Conservation (phyloP, 1,284 basidiomycete genomes). For the Boletus hoseneyae region DNA sequence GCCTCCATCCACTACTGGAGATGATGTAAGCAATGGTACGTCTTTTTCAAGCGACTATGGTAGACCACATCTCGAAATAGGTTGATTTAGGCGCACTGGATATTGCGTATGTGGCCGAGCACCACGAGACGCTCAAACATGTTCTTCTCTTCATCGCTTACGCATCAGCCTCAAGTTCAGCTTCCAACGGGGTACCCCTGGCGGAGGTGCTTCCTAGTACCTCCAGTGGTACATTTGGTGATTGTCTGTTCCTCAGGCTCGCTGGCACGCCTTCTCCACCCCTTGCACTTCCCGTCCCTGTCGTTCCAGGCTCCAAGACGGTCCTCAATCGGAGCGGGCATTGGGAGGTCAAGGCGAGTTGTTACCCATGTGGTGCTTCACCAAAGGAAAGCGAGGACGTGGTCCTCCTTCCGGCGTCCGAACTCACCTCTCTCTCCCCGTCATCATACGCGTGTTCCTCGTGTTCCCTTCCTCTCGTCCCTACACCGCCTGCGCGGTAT, state of each 20-base stretch:
- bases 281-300: conserved; percentile 64
- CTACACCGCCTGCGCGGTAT: conserved; percentile 51
- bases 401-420: conserved; percentile 63
- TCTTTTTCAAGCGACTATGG: neutral
- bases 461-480: conserved; percentile 72
- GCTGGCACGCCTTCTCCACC: conserved; percentile 55
- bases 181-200: conserved; percentile 29
- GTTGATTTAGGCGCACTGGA: conserved; percentile 50
- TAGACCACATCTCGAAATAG: conserved; percentile 1
- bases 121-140: conserved; percentile 78
- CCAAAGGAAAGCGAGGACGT: conserved; percentile 20
- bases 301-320: conserved; percentile 58
- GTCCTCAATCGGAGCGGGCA: conserved; percentile 53
- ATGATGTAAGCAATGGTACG: conserved; percentile 21
- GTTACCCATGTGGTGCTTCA: conserved; percentile 24
- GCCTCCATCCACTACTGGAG: conserved; percentile 13
- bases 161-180: conserved; percentile 29
- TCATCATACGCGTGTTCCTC: conserved; percentile 67
- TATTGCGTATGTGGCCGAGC: conserved; percentile 74
- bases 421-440: conserved; percentile 51
- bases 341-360: conserved; percentile 67
- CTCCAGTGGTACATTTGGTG: conserved; percentile 38
- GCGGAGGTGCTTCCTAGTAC: conserved; percentile 58
- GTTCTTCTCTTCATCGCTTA: conserved; percentile 58
- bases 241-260: conserved; percentile 56